Evolutionary conservation across 768 basidiomycete species (phyloP).

Genomic region (Lactarius hengduanensis): DNA sequence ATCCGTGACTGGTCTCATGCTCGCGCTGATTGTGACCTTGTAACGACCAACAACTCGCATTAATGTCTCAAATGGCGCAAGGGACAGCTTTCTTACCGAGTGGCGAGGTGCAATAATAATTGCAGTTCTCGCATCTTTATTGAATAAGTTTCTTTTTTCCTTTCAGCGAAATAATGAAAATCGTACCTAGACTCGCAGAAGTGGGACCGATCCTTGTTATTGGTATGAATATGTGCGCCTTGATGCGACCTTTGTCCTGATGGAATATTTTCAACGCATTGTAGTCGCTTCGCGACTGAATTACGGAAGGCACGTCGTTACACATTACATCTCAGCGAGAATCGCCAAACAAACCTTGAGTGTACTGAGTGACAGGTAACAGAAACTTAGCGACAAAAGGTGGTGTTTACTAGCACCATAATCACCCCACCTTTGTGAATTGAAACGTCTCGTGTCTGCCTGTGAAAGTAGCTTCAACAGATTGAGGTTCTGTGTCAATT

Average conservation of each 20-base stretch:
- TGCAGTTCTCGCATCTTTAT: background rate
- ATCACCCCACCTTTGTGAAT: slow-evolving; percentile 52
- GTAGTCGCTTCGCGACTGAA: slow-evolving; percentile 38
- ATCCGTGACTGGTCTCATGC: too few relatives aligned
- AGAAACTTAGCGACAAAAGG: background rate
- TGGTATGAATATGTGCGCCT: slow-evolving; percentile 49
- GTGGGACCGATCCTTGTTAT: slow-evolving; percentile 45
- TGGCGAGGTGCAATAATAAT: too few relatives aligned
- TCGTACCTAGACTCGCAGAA: slow-evolving; percentile 44
- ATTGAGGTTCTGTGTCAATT: too few relatives aligned
- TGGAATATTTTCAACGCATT: slow-evolving; percentile 39
- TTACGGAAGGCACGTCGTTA: slow-evolving; percentile 38
- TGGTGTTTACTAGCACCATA: background rate
- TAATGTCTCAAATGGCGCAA: too few relatives aligned
- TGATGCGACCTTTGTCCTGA: slow-evolving; percentile 42
- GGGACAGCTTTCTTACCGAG: too few relatives aligned
- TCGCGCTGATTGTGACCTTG: too few relatives aligned
- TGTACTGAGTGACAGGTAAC: slow-evolving; percentile 40
- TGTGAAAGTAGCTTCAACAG: slow-evolving; percentile 56
- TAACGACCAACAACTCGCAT: too few relatives aligned
- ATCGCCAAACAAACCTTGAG: slow-evolving; percentile 45
- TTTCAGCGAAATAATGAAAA: background rate
- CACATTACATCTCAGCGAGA: background rate
- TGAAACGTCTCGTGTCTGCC: slow-evolving; percentile 55
- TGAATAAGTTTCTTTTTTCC: background rate